Conservation (phyloP, 192 early-diverging fungal species). For the Ambispora gerdemannii region DNA sequence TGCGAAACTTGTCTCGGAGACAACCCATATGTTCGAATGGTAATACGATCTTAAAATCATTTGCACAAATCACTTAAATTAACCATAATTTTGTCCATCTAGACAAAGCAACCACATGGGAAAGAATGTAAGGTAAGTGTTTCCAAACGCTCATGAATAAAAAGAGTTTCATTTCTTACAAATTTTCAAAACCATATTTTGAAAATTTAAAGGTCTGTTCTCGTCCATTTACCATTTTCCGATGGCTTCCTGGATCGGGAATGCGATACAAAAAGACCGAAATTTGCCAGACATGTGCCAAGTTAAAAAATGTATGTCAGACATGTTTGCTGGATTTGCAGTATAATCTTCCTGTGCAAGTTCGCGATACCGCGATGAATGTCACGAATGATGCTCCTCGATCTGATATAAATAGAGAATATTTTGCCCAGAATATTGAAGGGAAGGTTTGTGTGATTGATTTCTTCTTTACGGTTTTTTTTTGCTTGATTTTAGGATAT, state of each 20-base stretch:
- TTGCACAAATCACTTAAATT: neutral
- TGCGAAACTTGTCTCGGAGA: conserved; percentile 98
- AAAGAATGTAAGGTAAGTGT: conserved; percentile 69
- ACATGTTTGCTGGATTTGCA: conserved; percentile 96
- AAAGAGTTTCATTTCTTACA: too few relatives aligned
- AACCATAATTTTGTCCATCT: neutral
- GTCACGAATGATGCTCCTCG: conserved; percentile 74
- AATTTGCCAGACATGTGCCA: conserved; percentile 95
- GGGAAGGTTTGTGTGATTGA: conserved; percentile 40
- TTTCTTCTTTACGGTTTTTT: neutral
- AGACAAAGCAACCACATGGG: conserved; percentile 69
- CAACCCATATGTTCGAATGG: conserved; percentile 99
- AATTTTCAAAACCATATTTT: neutral
- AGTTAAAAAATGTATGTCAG: conserved; percentile 98
- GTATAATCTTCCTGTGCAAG: conserved; percentile 89
- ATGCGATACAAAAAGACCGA: conserved; percentile 99
- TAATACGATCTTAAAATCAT: conserved; percentile 38
- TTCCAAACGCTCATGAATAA: neutral
- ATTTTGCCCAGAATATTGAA: conserved; percentile 80
- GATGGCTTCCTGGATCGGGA: conserved; percentile 91
- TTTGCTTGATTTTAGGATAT: too few relatives aligned
- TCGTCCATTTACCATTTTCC: conserved; percentile 92
- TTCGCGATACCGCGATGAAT: conserved; percentile 82
- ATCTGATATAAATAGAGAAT: conserved; percentile 85
- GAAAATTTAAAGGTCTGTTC: conserved; percentile 61